Percentiles rank a stretch among this genome's conserved stretches.
phyloP scores from a whole-genome alignment of 495 filamentous ascomycete species.

The Penicillium psychrofluorescens region DNA sequence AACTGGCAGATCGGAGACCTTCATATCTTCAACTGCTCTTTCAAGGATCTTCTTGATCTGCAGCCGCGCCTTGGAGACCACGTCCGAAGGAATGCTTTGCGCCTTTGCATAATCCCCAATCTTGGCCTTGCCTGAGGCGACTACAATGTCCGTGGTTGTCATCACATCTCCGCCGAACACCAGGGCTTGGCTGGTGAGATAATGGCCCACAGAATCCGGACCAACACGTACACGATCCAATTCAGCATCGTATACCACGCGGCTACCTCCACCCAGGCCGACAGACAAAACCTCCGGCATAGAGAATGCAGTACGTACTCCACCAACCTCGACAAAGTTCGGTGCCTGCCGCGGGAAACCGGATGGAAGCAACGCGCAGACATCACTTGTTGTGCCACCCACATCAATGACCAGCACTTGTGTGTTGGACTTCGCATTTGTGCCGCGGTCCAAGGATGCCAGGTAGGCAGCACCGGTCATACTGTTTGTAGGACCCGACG shows the following conservation, averaged over 20 bases:
- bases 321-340: constrained; percentile 31
- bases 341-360: constrained; percentile 50
- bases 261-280: constrained; percentile 47
- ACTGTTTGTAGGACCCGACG: constrained; percentile 43
- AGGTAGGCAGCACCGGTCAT: constrained; percentile 42
- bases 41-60: constrained; percentile 14
- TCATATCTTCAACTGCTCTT: constrained; percentile 14
- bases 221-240: constrained; percentile 34
- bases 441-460: constrained; percentile 12
- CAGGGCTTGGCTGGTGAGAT: constrained; percentile 37
- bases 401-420: constrained; percentile 7
- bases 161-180: constrained; percentile 46
- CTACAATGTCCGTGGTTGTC: constrained; percentile 44
- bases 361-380: constrained; percentile 42
- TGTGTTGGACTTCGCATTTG: not conserved
- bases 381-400: constrained; percentile 51
- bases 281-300: constrained; percentile 48
- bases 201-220: constrained; percentile 50
- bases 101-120: constrained; percentile 21
- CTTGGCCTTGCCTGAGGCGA: constrained; percentile 24
- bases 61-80: constrained; percentile 4
- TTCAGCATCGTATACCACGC: constrained; percentile 29
- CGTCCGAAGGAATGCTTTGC: not conserved
- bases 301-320: constrained; percentile 45
- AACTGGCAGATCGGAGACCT: constrained; percentile 13